A percentile compares a stretch with the other conserved stretches of the same genome.
Conservation (phyloP, 768 basidiomycete genomes). For the Suillus variegatus region DNA sequence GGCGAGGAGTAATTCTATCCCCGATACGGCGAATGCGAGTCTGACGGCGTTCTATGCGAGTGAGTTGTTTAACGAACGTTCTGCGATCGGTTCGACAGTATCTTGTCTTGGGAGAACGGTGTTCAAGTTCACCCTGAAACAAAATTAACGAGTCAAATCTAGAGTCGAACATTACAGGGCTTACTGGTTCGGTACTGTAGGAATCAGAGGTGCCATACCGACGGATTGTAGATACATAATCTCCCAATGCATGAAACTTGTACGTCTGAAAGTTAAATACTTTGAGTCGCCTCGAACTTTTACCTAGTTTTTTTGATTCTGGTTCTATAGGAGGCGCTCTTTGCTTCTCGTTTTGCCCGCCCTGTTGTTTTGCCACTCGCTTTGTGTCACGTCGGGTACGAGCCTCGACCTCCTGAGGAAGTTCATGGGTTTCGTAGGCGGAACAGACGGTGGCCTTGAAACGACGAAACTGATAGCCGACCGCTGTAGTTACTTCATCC, state of each 20-base stretch:
- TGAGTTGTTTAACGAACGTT: too few relatives aligned
- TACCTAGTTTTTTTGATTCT: too few relatives aligned
- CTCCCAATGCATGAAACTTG: constrained; percentile 25
- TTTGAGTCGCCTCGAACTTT: too few relatives aligned
- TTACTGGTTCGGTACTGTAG: background rate
- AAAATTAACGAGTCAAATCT: background rate
- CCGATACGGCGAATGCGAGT: too few relatives aligned
- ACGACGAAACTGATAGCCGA: constrained; percentile 24
- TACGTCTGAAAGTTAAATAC: constrained; percentile 24
- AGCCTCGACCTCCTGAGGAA: constrained; percentile 28
- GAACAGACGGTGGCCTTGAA: constrained; percentile 25
- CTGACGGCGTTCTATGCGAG: too few relatives aligned
- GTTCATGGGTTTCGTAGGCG: constrained; percentile 29
- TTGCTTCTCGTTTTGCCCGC: background rate
- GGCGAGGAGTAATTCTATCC: too few relatives aligned
- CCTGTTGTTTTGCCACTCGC: background rate
- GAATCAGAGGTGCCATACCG: background rate
- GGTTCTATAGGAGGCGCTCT: too few relatives aligned
- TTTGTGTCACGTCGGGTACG: constrained; percentile 17
- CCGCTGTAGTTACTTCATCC: constrained; percentile 14
- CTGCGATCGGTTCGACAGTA: too few relatives aligned
- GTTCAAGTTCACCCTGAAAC: background rate
- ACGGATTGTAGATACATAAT: constrained; percentile 5
- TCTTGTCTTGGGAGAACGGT: too few relatives aligned
- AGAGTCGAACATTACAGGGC: background rate